phyloP scores from a whole-genome alignment of 495 filamentous ascomycete species.

The Neurospora hispaniola region DNA sequence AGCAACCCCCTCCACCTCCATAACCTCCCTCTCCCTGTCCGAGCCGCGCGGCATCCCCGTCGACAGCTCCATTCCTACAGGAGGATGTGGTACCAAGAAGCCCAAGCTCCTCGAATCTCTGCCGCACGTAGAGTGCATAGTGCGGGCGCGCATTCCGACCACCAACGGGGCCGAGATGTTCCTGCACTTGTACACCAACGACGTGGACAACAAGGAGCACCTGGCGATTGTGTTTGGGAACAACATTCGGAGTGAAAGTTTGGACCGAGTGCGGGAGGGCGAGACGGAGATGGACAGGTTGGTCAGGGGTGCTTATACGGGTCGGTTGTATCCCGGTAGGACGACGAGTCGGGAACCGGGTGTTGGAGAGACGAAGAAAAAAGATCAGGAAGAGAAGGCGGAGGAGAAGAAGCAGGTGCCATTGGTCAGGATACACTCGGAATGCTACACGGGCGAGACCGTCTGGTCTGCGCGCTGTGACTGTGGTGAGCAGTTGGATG shows the following conservation, averaged over 20 bases:
- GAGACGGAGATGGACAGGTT: constrained; percentile 96
- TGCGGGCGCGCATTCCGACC: constrained; percentile 76
- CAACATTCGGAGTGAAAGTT: constrained; percentile 64
- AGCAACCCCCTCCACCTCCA: constrained; percentile 33
- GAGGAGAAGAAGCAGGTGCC: constrained; percentile 30
- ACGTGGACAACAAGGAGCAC: constrained; percentile 89
- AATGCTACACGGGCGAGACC: constrained; percentile 98
- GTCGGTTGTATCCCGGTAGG: constrained; percentile 76
- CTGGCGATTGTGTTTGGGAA: constrained; percentile 94
- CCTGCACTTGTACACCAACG: constrained; percentile 88
- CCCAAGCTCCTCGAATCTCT: constrained; percentile 59
- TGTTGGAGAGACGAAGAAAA: not conserved
- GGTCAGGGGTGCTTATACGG: constrained; percentile 87
- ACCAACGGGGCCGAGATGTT: constrained; percentile 93
- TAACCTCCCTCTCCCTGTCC: not conserved
- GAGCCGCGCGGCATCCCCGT: constrained; percentile 43
- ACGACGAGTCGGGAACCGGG: constrained; percentile 48
- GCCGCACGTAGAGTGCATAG: constrained; percentile 69
- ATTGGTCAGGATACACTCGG: constrained; percentile 88
- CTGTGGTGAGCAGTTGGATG: constrained; percentile 95
- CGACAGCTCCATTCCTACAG: constrained; percentile 39
- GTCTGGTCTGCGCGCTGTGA: constrained; percentile 97
- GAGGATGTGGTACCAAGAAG: constrained; percentile 42
- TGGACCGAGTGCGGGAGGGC: constrained; percentile 71
- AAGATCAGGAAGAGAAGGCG: constrained; percentile 5